Conservation (phyloP, 257 asterid genomes). For the Paulownia fortunei region DNA sequence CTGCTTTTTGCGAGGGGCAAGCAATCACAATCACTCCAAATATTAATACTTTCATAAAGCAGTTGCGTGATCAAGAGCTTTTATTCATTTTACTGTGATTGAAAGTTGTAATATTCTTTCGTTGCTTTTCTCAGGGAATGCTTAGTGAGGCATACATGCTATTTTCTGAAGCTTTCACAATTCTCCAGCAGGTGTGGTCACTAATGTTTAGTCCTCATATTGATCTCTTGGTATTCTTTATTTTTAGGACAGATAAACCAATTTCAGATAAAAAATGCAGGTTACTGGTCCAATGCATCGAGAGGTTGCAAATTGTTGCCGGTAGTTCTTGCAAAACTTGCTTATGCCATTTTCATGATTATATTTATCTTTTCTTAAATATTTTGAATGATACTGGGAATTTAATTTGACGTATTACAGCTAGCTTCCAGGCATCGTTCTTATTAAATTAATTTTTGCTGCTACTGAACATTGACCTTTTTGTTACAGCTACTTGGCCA, state of each 20-base stretch:
- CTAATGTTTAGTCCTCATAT: conserved; percentile 6
- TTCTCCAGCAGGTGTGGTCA: conserved; percentile 86
- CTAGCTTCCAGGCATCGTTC: background rate
- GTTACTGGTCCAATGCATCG: conserved; percentile 99
- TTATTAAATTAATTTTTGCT: background rate
- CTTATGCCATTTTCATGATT: conserved; percentile 1
- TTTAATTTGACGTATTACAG: background rate
- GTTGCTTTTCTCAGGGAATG: conserved; percentile 63
- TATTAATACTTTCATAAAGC: background rate
- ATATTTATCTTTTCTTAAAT: background rate
- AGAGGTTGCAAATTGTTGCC: conserved; percentile 99
- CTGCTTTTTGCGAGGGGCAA: background rate
- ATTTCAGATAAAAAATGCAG: conserved; percentile 53
- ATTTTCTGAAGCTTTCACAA: conserved; percentile 91
- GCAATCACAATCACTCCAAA: background rate
- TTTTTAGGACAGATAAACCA: background rate
- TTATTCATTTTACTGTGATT: conserved; percentile 13
- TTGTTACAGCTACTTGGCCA: conserved; percentile 81
- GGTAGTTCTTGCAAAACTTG: conserved; percentile 52
- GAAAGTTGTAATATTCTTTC: background rate
- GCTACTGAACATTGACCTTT: conserved; percentile 8
- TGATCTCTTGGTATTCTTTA: conserved; percentile 16
- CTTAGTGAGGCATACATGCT: conserved; percentile 83
- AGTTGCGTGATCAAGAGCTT: background rate
- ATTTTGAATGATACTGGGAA: background rate